Base-by-base conservation (phyloP, 2,329 filamentous ascomycete species). In the Xylariaceae sp. region DNA sequence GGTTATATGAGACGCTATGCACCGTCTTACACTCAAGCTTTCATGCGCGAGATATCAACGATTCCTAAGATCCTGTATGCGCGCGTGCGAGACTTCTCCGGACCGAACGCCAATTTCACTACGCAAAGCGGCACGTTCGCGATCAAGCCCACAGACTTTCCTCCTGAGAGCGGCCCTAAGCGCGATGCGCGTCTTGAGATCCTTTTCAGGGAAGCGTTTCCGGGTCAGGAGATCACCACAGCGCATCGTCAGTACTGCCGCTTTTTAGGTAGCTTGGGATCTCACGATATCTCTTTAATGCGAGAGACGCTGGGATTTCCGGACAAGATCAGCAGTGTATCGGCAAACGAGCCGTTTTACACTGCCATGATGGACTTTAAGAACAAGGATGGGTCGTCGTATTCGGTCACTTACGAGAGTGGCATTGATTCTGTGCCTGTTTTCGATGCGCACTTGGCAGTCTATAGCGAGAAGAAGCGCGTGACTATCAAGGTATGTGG, bases 1-100 rank as follows among this genome's bases (percentile, higher is more conserved):
- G 79, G 79, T 2, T 82, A 80, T 57, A 82, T 81, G 71, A 69
- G 81, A 31, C 71, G 81, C 43, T 82, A 83, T 62, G 80, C 81
- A 1, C 67, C 76, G 0, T 71, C 72, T 3, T 38, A 38, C 10
- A 81, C 81, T 57, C 66, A 70, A 5, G 72, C 76, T 0, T 74
- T 82, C 49, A 72, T 74, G 56, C 64, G 69, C 7, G 81, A 84
- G 59, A 66, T 84, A 7, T 72, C 65, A 0, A 64, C 60, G 0
- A 71, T 82, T 2, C 71, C 67, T 0, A 68, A 73, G 43, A 76
- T 84, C 12, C 64, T 74, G 19, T 83, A 83, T 60, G 81, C 76
- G 2, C 66, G 79, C 3, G 70, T 73, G 4, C 59, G 58, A 61
- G 46, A 79, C 62, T 79, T 84, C 55, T 75, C 78, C 5, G 83